phyloP scores from a whole-genome alignment of 208 protist species.

The Crithidia mellificae region DNA sequence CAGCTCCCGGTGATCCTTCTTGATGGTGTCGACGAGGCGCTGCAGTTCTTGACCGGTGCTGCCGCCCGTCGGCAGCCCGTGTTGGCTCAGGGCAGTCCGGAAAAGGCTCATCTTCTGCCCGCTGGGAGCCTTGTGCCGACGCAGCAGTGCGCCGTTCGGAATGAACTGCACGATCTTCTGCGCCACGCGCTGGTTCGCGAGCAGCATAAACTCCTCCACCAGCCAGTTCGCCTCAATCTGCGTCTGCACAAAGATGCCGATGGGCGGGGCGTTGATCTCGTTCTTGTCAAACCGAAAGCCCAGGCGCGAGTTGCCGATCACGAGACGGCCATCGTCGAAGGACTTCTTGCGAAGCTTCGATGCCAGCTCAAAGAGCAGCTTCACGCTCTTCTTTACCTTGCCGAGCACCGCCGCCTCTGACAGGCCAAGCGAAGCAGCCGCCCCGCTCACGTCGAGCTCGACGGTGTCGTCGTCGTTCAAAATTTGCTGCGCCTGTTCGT shows the following conservation, averaged over 20 bases:
- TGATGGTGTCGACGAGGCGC: conserved; percentile 38
- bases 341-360: conserved; percentile 52
- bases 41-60: conserved; percentile 55
- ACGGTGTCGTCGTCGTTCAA: conserved; percentile 50
- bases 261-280: conserved; percentile 33
- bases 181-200: conserved; percentile 88
- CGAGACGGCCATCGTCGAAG: conserved; percentile 55
- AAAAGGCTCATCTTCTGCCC: conserved; percentile 42
- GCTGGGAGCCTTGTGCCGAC: conserved; percentile 75
- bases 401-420: conserved; percentile 10
- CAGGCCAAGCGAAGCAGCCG: conserved; percentile 22
- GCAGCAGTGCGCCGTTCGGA: conserved; percentile 77
- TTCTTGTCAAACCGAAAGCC: conserved; percentile 66
- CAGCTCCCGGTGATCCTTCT: conserved; percentile 19
- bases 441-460: conserved; percentile 37
- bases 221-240: conserved; percentile 87
- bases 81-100: conserved; percentile 20
- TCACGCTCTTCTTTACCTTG: conserved; percentile 56
- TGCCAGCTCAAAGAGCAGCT: conserved; percentile 62
- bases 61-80: conserved; percentile 43
- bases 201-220: conserved; percentile 94
- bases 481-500: conserved; percentile 86
- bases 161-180: conserved; percentile 86
- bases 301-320: conserved; percentile 55
- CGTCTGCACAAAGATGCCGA: conserved; percentile 48